Evolutionary conservation across 108 stramenopile genomes (phyloP), one percentile per base, ranked within the genome.

Genomic region (Mediolabrus comicus): DNA sequence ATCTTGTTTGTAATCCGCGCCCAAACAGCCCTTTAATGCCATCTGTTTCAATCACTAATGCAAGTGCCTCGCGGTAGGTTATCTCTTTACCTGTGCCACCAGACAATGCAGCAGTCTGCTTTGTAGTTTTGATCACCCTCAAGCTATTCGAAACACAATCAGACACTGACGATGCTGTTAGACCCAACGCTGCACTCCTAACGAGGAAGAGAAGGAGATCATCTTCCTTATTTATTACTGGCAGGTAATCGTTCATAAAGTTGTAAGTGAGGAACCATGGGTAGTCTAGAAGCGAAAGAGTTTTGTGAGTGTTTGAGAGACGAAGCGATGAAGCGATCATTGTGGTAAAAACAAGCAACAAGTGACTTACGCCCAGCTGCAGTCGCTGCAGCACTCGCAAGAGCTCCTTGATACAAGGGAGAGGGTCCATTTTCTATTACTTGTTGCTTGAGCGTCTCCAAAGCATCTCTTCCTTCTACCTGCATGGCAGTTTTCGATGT

Each of bases 401-500:
- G 25, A 8, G 93, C 84, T 34, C 96, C 96, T 41, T 90, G 86
- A 66, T 92, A 96, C 26, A 96, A 78, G 8, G 88, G 87, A 14
- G 63, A 58, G 8, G 88, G 88, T 1, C 91, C 89, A 41, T 62
- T 62, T 13, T 67, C 59, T 13, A 46, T 28, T 9, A 84, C 84
- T 32, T 73, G 62, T 36, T 65, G 63, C 59, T 71, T 71, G 29
- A 92, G 56, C 19, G 67, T 65, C 31, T 80, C 60, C 54, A 89
- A 46, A 4, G 87, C 91, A 19, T 83, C 79, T 36, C 43, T 13
- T 2, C 92, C 96, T 75, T 96, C 94, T 22, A 98, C 96, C 77
- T 95, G 95, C 80, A 96, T 84, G 39, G 81, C 92, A n/a, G 96
- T 97, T 73, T 98, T 98, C 54, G 81, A 87, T n/a, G 95, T 87